Evolutionary conservation across 805 yeast genomes (phyloP), one percentile per base, ranked within the genome.

Genomic region (Pichia exigua): DNA sequence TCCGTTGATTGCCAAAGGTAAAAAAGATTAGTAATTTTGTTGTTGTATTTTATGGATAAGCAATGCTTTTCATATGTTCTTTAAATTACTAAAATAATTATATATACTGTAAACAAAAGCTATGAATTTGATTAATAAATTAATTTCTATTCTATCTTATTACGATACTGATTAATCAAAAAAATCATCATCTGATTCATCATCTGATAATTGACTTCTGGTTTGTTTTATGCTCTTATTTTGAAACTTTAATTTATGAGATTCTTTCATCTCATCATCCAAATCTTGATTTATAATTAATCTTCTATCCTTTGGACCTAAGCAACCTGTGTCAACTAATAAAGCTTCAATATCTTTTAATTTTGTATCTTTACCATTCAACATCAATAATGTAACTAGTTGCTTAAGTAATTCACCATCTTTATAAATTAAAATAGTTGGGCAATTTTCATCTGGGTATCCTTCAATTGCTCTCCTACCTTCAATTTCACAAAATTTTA

Each of bases 401-500:
- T 94, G 97, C 64, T 83, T 85, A 24, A 83, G 71, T 10, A 95
- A 91, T 56, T 87, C 82, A 28, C 84, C 85, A 50, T 88, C 79
- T 61, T 79, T 78, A 67, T 94, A 94, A 0, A 94, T 78, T 47
- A 94, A 74, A 9, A 94, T 71, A 0, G 99, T 94, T 2, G 99
- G 99, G 60, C 96, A 86, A 71, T 88, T 91, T 32, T 77, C 65
- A 26, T 87, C 92, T 2, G 99, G 97, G 66, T 91, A 94, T 63
- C 84, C 83, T 62, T 92, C 98, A 57, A 91, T 85, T 48, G 97
- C 96, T 66, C 97, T 81, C 53, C 80, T 76, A 24, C 87, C 96
- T n/a, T 87, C 84, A 46, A 94, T 94, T 59, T 94, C 97, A 43
- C 89, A 92, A 64, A 94, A 87, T 67, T 94, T 94, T 59, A 92